These are phyloP conservation scores for Camelina hispida DNA, from an alignment of 345 rosid species.

Conservation along the genomic window DNA sequence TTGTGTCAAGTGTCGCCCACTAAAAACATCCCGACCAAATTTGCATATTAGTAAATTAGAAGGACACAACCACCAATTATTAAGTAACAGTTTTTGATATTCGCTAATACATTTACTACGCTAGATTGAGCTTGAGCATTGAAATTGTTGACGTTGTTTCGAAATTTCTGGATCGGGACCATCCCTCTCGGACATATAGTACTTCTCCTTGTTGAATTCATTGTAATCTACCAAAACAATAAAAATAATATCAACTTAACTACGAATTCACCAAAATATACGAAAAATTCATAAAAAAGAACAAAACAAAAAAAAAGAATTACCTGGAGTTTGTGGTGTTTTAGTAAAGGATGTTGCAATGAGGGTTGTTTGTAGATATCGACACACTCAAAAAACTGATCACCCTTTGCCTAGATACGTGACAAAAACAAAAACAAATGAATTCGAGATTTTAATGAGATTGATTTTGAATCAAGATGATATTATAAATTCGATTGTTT, in stretches of 20 bases:
- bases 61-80: neutral
- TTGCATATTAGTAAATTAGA: no score
- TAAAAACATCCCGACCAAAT: neutral
- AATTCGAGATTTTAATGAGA: no score
- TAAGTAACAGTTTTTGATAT: neutral
- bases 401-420: neutral
- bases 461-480: no score
- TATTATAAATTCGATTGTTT: no score
- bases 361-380: conserved; percentile 13
- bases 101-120: neutral
- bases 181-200: conserved; percentile 21
- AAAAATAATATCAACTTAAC: no score
- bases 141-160: neutral
- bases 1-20: conserved; percentile 26
- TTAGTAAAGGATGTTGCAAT: conserved; percentile 21
- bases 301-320: no score
- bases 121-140: neutral
- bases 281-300: no score
- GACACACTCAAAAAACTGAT: conserved; percentile 17
- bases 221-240: neutral
- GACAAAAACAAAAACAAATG: no score
- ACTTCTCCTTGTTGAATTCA: neutral
- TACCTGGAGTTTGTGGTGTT: conserved; percentile 7
- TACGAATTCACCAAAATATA: neutral
- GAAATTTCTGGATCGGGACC: conserved; percentile 10